A percentile compares a stretch with the other conserved stretches of the same genome.
Conservation (phyloP, 2,329 filamentous ascomycete species). For the Penicillium expansum region DNA sequence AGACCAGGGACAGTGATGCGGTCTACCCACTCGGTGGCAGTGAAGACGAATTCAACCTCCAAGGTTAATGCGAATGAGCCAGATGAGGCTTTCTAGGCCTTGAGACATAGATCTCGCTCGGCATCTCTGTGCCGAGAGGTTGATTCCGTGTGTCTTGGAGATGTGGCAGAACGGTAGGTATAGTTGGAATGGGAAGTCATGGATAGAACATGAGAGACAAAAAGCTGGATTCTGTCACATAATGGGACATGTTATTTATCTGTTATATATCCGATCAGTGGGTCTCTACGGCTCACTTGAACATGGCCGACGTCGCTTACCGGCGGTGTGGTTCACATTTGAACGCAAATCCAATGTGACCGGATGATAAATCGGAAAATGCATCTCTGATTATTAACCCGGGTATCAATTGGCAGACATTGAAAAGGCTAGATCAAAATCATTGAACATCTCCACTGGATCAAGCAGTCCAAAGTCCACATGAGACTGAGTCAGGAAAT, state of each 20-base stretch:
- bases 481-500: constrained; percentile 11
- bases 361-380: neutral
- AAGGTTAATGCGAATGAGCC: constrained; percentile 34
- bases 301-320: neutral
- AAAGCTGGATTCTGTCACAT: too few species aligned
- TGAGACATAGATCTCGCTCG: constrained; percentile 25
- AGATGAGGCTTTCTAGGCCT: constrained; percentile 28
- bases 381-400: neutral
- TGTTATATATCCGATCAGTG: neutral
- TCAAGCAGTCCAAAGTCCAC: constrained; percentile 13
- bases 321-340: neutral
- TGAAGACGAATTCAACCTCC: constrained; percentile 28
- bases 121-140: constrained; percentile 10
- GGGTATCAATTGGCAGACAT: neutral
- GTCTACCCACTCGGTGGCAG: too few species aligned
- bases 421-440: constrained; percentile 5
- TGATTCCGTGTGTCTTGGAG: constrained; percentile 10
- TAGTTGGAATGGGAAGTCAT: too few species aligned
- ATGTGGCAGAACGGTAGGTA: constrained; percentile 11
- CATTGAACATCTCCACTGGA: constrained; percentile 10
- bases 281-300: neutral
- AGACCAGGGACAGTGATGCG: too few species aligned
- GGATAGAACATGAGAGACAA: too few species aligned
- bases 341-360: neutral
- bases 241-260: too few species aligned